Evolutionary conservation across 2,329 filamentous ascomycete species (phyloP), one percentile per base, ranked within the genome.

Genomic region (Tolypocladium tropicale): DNA sequence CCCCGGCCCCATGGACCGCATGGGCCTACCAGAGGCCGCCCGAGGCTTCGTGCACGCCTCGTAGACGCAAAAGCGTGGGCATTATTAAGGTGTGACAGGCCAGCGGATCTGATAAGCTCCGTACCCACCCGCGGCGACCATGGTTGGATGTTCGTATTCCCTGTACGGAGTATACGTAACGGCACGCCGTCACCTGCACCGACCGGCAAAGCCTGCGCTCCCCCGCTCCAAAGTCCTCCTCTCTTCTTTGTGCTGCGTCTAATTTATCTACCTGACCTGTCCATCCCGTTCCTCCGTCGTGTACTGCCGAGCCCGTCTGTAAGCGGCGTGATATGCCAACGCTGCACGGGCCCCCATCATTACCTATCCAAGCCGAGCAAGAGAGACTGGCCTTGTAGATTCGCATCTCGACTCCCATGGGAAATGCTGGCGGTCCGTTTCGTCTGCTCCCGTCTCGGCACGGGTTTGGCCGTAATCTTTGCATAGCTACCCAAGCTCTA

Each of bases 91-190:
- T 28, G 33, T 28, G 36, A 25, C 28, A 14, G 25, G 16, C 28
- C 21, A 32, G 53, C 53, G 53, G 53, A 54, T 54, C 53, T 54
- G 53, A 54, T 54, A 48, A 54, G 53, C 53, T 54, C 39, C 37
- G 41, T 32, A 18, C 39, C 39, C 52, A 54, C 39, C 50, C 18
- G n/a, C 50, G 14, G 4, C 23, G 36, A n/a, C 21, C 34, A 28
- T 18, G 32, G 23, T 25, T 36, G 32, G n/a, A 46, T 37, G 4
- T 37, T 37, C n/a, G n/a, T n/a, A n/a, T n/a, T n/a, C n/a, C n/a
- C n/a, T n/a, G n/a, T n/a, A n/a, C n/a, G n/a, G n/a, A n/a, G n/a
- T n/a, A n/a, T 37, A n/a, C 18, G 36, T n/a, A 9, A 9, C 36
- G 36, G 37, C 37, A 21, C 18, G 18, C 1, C 36, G 10, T 7